phyloP scores from a whole-genome alignment of 179 eudicot genomes.

The Actinidia arguta region DNA sequence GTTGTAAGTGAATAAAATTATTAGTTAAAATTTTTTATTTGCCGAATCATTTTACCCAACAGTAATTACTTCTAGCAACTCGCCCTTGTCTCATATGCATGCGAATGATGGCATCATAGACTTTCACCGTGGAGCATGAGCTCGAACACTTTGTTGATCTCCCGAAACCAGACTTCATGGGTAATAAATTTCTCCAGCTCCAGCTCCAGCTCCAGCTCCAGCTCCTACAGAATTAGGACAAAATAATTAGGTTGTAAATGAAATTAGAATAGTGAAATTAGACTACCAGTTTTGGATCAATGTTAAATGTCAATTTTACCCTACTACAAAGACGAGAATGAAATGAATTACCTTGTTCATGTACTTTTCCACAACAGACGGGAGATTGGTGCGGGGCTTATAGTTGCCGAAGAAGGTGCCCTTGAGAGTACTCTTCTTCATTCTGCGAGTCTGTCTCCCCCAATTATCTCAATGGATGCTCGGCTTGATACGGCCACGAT shows the following conservation, averaged over 20 bases:
- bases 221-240: not conserved
- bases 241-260: no score
- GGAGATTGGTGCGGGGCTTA: conserved; percentile 56
- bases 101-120: conserved; percentile 68
- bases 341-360: conserved; percentile 30
- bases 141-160: conserved; percentile 83
- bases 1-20: no score
- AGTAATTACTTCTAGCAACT: no score
- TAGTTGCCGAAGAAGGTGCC: conserved; percentile 79
- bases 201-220: no score
- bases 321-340: no score
- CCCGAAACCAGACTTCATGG: conserved; percentile 57
- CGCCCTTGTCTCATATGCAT: no score
- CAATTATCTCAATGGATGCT: conserved; percentile 12
- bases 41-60: no score
- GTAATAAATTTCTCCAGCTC: conserved; percentile 82
- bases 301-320: no score
- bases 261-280: not conserved
- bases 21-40: no score
- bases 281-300: not conserved
- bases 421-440: conserved; percentile 61
- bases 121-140: conserved; percentile 65
- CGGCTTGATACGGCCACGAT: conserved; percentile 36
- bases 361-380: conserved; percentile 69
- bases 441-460: conserved; percentile 26